A percentile compares a stretch with the other conserved stretches of the same genome.
phyloP scores from a whole-genome alignment of 495 filamentous ascomycete genomes.

The Xylaria intraflava region DNA sequence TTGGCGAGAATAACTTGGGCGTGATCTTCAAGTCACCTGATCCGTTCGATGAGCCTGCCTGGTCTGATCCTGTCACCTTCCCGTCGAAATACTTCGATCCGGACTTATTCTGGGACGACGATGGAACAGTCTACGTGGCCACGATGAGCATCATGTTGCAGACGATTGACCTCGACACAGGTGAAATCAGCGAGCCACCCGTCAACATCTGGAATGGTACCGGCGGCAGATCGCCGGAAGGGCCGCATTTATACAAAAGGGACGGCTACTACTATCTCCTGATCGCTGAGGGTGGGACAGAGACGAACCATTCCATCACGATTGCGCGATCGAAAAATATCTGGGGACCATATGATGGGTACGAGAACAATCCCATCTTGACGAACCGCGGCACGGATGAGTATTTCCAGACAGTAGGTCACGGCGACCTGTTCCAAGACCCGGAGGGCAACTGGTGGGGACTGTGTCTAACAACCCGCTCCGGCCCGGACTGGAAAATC shows the following conservation, averaged over 20 bases:
- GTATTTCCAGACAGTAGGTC: slow-evolving; percentile 46
- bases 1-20: slow-evolving; percentile 13
- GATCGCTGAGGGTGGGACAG: slow-evolving; percentile 59
- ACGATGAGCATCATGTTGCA: slow-evolving; percentile 32
- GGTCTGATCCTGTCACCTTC: slow-evolving; percentile 37
- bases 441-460: slow-evolving; percentile 48
- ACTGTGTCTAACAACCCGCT: slow-evolving; percentile 41
- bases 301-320: slow-evolving; percentile 39
- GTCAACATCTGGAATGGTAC: slow-evolving; percentile 50
- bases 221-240: slow-evolving; percentile 49
- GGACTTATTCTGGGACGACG: slow-evolving; percentile 43
- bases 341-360: slow-evolving; percentile 47
- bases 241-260: slow-evolving; percentile 58
- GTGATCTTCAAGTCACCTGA: slow-evolving; percentile 28
- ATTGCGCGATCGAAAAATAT: slow-evolving; percentile 41
- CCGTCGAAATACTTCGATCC: slow-evolving; percentile 32
- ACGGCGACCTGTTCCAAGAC: slow-evolving; percentile 48
- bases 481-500: slow-evolving; percentile 27
- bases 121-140: slow-evolving; percentile 38
- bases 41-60: slow-evolving; percentile 25
- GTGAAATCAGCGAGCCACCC: slow-evolving; percentile 27
- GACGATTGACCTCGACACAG: slow-evolving; percentile 42
- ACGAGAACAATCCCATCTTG: slow-evolving; percentile 44
- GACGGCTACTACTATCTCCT: slow-evolving; percentile 63
- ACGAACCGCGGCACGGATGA: slow-evolving; percentile 41